Evolutionary conservation across 805 yeast species (phyloP).

Genomic region (Suhomyces prunicola): DNA sequence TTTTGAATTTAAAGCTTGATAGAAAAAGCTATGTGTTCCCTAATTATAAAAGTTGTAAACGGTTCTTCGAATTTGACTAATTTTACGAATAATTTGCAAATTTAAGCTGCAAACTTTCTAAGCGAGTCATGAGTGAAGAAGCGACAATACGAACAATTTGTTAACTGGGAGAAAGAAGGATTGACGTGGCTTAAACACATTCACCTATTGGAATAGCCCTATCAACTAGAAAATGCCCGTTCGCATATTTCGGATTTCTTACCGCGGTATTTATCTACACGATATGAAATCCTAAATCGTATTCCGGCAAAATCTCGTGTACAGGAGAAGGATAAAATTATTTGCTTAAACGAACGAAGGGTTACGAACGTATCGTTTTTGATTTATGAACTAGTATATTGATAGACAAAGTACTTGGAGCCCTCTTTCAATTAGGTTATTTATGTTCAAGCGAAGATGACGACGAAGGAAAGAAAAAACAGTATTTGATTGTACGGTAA

Average conservation of each 20-base stretch:
- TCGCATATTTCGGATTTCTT: not conserved
- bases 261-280: not conserved
- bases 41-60: not conserved
- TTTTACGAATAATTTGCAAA: not conserved
- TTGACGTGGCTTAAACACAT: not conserved
- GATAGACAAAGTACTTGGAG: not conserved
- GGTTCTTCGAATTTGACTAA: not conserved
- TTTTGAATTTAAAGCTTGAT: not conserved
- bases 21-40: not conserved
- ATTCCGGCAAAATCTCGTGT: not conserved
- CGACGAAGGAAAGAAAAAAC: not conserved
- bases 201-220: not conserved
- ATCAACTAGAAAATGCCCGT: not conserved
- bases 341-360: not conserved
- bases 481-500: not conserved
- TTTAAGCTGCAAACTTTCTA: not conserved
- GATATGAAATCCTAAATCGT: not conserved
- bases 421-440: not conserved
- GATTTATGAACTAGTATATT: not conserved
- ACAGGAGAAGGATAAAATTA: not conserved
- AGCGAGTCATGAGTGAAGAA: not conserved
- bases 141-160: not conserved
- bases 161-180: not conserved
- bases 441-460: not conserved
- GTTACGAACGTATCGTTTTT: not conserved